Evolutionary conservation across 805 yeast genomes (phyloP).

Genomic region (Priceomyces carsonii): DNA sequence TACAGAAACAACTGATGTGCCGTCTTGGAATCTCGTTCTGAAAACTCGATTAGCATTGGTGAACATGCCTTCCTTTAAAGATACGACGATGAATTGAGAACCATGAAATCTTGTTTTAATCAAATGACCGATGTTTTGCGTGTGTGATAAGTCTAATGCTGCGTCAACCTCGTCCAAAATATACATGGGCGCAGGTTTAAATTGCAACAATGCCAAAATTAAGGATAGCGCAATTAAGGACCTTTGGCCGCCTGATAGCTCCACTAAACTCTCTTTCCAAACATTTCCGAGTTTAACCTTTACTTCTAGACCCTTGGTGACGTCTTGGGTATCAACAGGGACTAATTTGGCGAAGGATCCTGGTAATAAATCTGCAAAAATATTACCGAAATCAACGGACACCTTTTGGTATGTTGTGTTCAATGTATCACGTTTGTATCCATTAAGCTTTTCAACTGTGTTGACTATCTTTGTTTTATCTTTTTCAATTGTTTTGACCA

Average conservation of each 20-base stretch:
- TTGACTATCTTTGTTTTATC: slow-evolving; percentile 89
- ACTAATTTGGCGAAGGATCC: slow-evolving; percentile 88
- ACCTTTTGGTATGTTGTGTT: slow-evolving; percentile 86
- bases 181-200: slow-evolving; percentile 98
- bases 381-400: slow-evolving; percentile 83
- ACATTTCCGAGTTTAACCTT: slow-evolving; percentile 86
- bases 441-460: slow-evolving; percentile 79
- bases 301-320: slow-evolving; percentile 88
- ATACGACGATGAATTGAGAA: slow-evolving; percentile 94
- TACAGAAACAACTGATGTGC: slow-evolving; percentile 86
- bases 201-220: slow-evolving; percentile 88
- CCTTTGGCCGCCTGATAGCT: slow-evolving; percentile 95
- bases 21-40: slow-evolving; percentile 93
- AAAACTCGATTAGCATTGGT: slow-evolving; percentile 94
- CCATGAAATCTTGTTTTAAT: slow-evolving; percentile 94
- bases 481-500: slow-evolving; percentile 84
- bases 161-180: slow-evolving; percentile 98
- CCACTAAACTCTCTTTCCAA: slow-evolving; percentile 95
- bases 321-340: slow-evolving; percentile 75
- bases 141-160: slow-evolving; percentile 93
- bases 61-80: slow-evolving; percentile 97
- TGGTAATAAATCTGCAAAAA: slow-evolving; percentile 85
- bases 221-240: slow-evolving; percentile 90
- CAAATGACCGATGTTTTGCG: slow-evolving; percentile 95
- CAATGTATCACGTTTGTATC: slow-evolving; percentile 80